Percentiles rank a stretch among this genome's conserved stretches.
phyloP scores from a whole-genome alignment of 2,329 filamentous ascomycete genomes.

The Aureobasidium sp. region DNA sequence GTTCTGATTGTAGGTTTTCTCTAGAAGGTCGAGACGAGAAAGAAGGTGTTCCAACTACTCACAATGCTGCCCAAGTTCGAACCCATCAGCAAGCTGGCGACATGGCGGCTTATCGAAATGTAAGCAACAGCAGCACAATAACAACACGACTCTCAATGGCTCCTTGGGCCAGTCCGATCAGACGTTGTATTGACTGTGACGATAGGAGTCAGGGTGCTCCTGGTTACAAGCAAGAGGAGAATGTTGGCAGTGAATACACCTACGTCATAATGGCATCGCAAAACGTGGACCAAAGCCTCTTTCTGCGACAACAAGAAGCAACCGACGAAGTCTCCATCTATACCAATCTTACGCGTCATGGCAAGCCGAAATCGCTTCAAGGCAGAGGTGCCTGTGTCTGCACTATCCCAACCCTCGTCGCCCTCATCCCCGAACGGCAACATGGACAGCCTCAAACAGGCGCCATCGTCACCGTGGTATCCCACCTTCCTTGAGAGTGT shows the following conservation, averaged over 20 bases:
- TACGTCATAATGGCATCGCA: constrained; percentile 1
- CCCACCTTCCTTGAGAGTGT: constrained; percentile 62
- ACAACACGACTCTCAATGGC: not conserved
- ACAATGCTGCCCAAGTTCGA: too few relatives aligned
- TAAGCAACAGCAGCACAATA: too few relatives aligned
- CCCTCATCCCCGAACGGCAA: not conserved
- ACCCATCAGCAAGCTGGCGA: too few relatives aligned
- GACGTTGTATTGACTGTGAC: too few relatives aligned
- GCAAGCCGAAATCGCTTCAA: constrained; percentile 3
- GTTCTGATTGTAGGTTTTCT: too few relatives aligned
- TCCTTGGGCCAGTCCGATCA: not conserved
- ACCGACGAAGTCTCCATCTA: not conserved
- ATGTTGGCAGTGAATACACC: constrained; percentile 6
- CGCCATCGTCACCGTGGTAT: constrained; percentile 49
- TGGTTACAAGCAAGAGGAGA: not conserved
- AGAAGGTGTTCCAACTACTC: too few relatives aligned
- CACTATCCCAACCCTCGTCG: not conserved
- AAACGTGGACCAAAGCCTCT: constrained; percentile 9
- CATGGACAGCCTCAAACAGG: not conserved
- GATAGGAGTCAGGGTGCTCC: too few relatives aligned
- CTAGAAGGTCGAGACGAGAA: too few relatives aligned
- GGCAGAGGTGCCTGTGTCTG: constrained; percentile 1
- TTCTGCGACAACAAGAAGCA: not conserved
- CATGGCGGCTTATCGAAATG: too few relatives aligned
- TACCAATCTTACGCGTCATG: not conserved